phyloP scores from a whole-genome alignment of 2,329 filamentous ascomycete species.

The Aspergillus luchuensis region DNA sequence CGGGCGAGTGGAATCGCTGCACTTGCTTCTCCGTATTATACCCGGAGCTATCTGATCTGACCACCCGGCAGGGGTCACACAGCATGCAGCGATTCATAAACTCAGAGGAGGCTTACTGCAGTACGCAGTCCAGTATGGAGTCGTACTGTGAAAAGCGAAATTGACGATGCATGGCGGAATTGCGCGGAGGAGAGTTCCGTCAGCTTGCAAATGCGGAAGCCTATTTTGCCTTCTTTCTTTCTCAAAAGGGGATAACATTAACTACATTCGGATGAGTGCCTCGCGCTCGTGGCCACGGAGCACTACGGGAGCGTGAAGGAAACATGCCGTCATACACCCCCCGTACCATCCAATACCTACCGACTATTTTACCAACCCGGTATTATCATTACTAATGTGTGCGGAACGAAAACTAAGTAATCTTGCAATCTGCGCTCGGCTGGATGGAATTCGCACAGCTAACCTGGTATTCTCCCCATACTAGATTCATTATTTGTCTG shows the following conservation, averaged over 20 bases:
- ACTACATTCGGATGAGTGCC: not conserved
- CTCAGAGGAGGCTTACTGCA: not conserved
- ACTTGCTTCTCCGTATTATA: conserved; percentile 6
- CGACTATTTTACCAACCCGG: not conserved
- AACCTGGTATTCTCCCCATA: not conserved
- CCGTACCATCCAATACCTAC: not conserved
- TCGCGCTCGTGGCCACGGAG: conserved; percentile 12
- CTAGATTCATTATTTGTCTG: not conserved
- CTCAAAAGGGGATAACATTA: not conserved
- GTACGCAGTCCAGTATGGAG: too few species aligned
- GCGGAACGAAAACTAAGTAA: not conserved
- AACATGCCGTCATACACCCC: conserved; percentile 8
- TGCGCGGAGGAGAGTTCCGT: conserved; percentile 2
- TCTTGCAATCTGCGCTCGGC: not conserved
- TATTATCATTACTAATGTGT: too few species aligned
- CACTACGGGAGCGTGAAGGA: conserved; percentile 10
- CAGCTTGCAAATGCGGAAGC: conserved; percentile 6
- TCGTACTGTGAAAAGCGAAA: not conserved
- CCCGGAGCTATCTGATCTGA: conserved; percentile 18
- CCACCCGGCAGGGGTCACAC: not conserved
- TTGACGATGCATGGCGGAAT: conserved; percentile 1
- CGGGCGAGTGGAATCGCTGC: conserved; percentile 7
- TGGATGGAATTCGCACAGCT: not conserved
- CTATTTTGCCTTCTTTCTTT: conserved; percentile 6
- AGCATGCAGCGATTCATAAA: not conserved